phyloP scores from a whole-genome alignment of 2,329 filamentous ascomycete species.

The Ramularia endophylla region DNA sequence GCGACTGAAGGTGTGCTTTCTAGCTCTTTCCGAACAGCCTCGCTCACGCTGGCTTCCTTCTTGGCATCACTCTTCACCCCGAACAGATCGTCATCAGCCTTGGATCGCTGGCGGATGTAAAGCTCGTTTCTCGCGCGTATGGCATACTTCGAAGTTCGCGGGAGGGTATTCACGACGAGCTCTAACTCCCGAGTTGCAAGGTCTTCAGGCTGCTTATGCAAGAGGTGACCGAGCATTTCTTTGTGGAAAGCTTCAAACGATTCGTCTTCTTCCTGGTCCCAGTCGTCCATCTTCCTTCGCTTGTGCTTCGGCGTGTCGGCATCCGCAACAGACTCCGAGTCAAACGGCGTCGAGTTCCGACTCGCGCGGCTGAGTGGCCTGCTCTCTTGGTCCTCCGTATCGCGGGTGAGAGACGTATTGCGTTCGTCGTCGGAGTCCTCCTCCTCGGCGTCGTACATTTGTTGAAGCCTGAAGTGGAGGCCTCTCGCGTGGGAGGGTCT shows the following conservation, averaged over 20 bases:
- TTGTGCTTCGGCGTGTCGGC: constrained; percentile 40
- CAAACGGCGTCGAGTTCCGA: constrained; percentile 47
- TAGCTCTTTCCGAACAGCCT: constrained; percentile 14
- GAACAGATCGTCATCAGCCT: constrained; percentile 78
- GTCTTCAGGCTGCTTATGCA: constrained; percentile 60
- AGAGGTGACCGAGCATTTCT: constrained; percentile 43
- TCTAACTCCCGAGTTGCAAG: constrained; percentile 62
- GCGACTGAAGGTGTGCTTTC: constrained; percentile 17
- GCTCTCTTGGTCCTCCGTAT: constrained; percentile 82
- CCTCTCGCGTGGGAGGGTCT: constrained; percentile 64
- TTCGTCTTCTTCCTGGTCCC: constrained; percentile 44
- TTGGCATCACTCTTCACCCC: constrained; percentile 52
- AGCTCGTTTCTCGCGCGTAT: constrained; percentile 67
- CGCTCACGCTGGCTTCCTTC: constrained; percentile 34
- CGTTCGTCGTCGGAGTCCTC: constrained; percentile 69
- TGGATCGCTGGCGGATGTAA: constrained; percentile 69
- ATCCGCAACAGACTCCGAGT: constrained; percentile 41
- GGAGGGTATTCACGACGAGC: constrained; percentile 47
- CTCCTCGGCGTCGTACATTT: constrained; percentile 68
- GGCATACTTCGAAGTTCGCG: constrained; percentile 58
- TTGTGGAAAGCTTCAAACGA: constrained; percentile 42
- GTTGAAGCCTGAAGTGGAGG: constrained; percentile 71
- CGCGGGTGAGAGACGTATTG: constrained; percentile 59
- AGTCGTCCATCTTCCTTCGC: constrained; percentile 39
- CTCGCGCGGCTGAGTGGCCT: constrained; percentile 68